A percentile compares a stretch with the other conserved stretches of the same genome.
phyloP scores from a whole-genome alignment of 495 filamentous ascomycete species.

The Bombardia bombarda region DNA sequence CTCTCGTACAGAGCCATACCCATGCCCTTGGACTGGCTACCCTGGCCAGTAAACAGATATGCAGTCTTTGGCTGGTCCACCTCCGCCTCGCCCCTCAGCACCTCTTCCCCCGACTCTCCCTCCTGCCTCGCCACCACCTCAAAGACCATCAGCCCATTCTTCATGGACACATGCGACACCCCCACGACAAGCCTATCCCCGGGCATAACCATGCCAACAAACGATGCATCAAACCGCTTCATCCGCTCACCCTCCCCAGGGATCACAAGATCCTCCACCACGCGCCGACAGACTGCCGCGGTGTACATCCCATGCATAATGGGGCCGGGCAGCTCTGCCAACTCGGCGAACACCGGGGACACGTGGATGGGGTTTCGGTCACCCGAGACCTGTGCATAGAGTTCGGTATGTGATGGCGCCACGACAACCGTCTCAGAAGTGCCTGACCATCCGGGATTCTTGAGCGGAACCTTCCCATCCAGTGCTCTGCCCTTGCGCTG shows the following conservation, averaged over 20 bases:
- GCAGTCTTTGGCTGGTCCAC: slow-evolving; percentile 84
- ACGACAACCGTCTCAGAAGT: not conserved
- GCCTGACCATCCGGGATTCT: not conserved
- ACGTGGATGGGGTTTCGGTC: slow-evolving; percentile 96
- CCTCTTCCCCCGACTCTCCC: not conserved
- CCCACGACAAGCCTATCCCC: not conserved
- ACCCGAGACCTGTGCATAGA: slow-evolving; percentile 83
- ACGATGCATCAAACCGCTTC: not conserved
- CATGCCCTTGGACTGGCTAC: slow-evolving; percentile 92
- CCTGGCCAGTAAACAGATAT: slow-evolving; percentile 92
- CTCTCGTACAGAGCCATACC: slow-evolving; percentile 90
- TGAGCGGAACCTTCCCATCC: not conserved
- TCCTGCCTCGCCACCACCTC: slow-evolving; percentile 47
- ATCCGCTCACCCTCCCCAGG: not conserved
- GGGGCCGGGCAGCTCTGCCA: slow-evolving; percentile 80
- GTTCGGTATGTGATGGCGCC: slow-evolving; percentile 83
- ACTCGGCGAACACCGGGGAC: slow-evolving; percentile 79
- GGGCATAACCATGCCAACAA: not conserved
- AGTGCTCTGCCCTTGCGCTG: not conserved
- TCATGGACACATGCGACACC: not conserved
- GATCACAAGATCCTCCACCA: not conserved
- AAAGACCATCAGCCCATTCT: slow-evolving; percentile 15
- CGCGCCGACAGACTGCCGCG: slow-evolving; percentile 63
- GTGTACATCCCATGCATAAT: slow-evolving; percentile 96
- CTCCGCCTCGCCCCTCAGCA: slow-evolving; percentile 74